A percentile compares a stretch with the other conserved stretches of the same genome.
phyloP scores from a whole-genome alignment of 164 flowering plant species.

The Aristolochia californica region DNA sequence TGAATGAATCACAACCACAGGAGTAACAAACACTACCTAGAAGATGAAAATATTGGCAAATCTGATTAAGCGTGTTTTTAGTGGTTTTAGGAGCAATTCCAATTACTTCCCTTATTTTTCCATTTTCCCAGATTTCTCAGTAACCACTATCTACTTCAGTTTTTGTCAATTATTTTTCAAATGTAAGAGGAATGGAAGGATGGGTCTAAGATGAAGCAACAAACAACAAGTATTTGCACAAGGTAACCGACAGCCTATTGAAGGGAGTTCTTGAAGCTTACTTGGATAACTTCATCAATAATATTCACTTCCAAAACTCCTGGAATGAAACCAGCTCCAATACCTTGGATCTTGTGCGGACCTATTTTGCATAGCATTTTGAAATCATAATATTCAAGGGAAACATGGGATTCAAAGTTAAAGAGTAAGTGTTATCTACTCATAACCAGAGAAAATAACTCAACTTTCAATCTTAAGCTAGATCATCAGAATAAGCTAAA shows the following conservation, averaged over 20 bases:
- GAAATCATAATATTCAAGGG: neutral
- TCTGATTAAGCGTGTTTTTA: too few species aligned
- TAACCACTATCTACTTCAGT: neutral
- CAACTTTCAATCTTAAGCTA: neutral
- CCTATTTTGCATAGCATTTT: constrained; percentile 20
- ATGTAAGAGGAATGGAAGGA: neutral
- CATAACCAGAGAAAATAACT: neutral
- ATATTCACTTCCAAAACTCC: constrained; percentile 34
- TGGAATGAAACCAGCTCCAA: constrained; percentile 72
- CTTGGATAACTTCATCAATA: constrained; percentile 32
- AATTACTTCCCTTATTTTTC: too few species aligned
- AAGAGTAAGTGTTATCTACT: neutral
- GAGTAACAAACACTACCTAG: too few species aligned
- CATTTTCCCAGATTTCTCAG: too few species aligned
- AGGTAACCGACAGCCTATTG: neutral
- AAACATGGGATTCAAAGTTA: neutral
- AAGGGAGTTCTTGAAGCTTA: constrained; percentile 9
- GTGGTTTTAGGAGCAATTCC: too few species aligned
- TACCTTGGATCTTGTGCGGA: constrained; percentile 63
- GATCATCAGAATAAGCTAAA: too few species aligned
- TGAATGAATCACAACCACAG: too few species aligned
- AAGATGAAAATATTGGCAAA: too few species aligned
- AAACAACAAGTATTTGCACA: neutral
- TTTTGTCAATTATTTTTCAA: neutral
- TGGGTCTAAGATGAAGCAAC: neutral